Base-by-base conservation (phyloP, 2,329 filamentous ascomycete genomes). In the Colletotrichum noveboracense region DNA sequence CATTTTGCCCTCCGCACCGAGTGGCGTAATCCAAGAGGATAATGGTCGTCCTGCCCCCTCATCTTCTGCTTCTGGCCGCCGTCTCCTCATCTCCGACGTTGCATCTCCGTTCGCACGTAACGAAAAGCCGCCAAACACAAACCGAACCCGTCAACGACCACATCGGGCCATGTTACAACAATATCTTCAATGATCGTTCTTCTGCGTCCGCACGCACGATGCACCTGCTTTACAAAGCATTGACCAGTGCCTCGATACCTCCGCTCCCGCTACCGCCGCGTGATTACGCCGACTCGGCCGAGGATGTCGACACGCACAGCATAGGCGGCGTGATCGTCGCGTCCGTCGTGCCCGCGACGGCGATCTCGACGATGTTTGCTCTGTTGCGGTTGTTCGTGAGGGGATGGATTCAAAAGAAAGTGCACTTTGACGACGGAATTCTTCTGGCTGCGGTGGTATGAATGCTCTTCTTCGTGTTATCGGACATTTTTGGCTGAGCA, bases 381-480 rank as follows among this genome's bases (percentile, higher is more conserved):
- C 9, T 75, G 6, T 66, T 64, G 12, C 70, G 73, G 26, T 4
- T 73, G 12, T 73, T 73, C 9, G 73, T 75, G 14, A 73, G 64
- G 64, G 73, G 73, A 7, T 60, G 73, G 64, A 30, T 75, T 8
- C 73, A 75, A 24, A 64, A 28, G 18, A 64, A 70, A 18, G 48
- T 75, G 9, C 70, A 68, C 12, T 75, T 68, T 24, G 73, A 75
- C 10, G 73, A 75, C 8, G 73, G 73, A 3, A 65, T 75, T 7
- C 56, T 75, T 2, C 28, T 75, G 16, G 58, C 70, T 7, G 70
- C 73, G 18, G 43, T 73, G 56, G 64, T 73, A 66, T 36, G 67
- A 10, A n/a, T 12, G 7, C 12, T 12, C 30, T 12, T 8, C 14
- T 7, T 10, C 1, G 9, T 14, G 36, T 7, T n/a, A 36, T 21